These are phyloP conservation scores for Puccinia coronata DNA, from an alignment of 1,284 basidiomycete species.

Conservation along the genomic window DNA sequence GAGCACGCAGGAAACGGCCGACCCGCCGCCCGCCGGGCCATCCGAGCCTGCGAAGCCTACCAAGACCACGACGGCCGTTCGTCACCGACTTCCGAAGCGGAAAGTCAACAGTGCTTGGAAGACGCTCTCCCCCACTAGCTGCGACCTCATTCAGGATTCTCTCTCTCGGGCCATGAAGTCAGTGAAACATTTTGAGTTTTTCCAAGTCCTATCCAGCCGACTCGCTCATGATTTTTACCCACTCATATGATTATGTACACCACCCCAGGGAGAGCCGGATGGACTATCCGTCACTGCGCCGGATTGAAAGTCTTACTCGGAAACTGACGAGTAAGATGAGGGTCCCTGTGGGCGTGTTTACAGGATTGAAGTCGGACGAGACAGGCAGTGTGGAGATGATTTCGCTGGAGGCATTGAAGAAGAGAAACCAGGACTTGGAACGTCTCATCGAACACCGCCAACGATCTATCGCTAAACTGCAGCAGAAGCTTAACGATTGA, in stretches of 20 bases:
- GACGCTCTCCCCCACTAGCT: conserved; percentile 36
- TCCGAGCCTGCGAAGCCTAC: too few species aligned
- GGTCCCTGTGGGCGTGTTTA: conserved; percentile 44
- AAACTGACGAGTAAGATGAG: conserved; percentile 21
- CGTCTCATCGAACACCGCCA: conserved; percentile 19
- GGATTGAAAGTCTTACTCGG: conserved; percentile 4
- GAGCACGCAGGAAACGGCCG: too few species aligned
- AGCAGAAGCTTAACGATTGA: not conserved
- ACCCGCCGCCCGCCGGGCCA: too few species aligned
- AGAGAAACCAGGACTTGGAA: conserved; percentile 25
- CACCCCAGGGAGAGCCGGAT: too few species aligned
- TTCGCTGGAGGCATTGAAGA: conserved; percentile 12
- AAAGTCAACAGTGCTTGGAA: conserved; percentile 45
- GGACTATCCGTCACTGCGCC: conserved; percentile 9
- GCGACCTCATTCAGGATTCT: conserved; percentile 25
- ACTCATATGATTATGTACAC: too few species aligned
- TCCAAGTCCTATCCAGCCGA: not conserved
- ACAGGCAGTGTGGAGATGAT: not conserved
- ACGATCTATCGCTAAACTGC: not conserved
- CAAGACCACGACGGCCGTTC: conserved; percentile 29
- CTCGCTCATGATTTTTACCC: too few species aligned
- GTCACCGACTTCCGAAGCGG: conserved; percentile 28
- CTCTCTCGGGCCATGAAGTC: conserved; percentile 24
- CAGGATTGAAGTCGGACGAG: conserved; percentile 16
- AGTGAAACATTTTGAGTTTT: not conserved